phyloP scores from a whole-genome alignment of 768 basidiomycete genomes.

The Hypsizygus marmoreus region DNA sequence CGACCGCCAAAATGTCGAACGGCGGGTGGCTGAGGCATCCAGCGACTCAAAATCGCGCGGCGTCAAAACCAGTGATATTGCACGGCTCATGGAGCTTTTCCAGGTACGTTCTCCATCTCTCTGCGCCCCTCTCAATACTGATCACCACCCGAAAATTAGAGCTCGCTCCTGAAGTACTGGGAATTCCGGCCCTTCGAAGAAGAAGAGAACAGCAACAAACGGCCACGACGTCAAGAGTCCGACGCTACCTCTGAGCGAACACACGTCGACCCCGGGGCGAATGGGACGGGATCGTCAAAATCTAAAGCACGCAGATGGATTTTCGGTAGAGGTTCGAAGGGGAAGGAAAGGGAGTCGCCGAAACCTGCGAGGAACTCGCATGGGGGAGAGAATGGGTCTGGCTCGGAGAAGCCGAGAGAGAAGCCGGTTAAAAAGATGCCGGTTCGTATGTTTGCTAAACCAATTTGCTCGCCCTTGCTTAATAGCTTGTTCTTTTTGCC shows the following conservation, averaged over 20 bases:
- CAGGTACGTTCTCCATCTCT: conserved; percentile 46
- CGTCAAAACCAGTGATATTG: conserved; percentile 78
- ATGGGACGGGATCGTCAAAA: conserved; percentile 14
- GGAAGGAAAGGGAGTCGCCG: conserved; percentile 27
- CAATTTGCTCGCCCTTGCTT: neutral
- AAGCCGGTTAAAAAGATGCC: conserved; percentile 53
- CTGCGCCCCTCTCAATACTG: neutral
- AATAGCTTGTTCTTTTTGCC: neutral
- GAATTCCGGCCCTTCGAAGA: conserved; percentile 56
- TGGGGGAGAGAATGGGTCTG: conserved; percentile 28
- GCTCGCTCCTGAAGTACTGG: conserved; percentile 71
- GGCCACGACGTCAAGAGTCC: conserved; percentile 29
- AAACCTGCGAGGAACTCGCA: conserved; percentile 16
- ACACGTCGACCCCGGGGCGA: conserved; percentile 35
- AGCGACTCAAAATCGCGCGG: conserved; percentile 43
- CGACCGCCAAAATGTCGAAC: conserved; percentile 74
- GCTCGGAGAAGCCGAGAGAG: conserved; percentile 32
- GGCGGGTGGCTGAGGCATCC: conserved; percentile 50
- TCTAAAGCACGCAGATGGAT: conserved; percentile 34
- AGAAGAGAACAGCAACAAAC: conserved; percentile 19
- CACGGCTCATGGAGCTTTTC: conserved; percentile 83
- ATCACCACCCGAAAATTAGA: conserved; percentile 38
- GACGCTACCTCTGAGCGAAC: conserved; percentile 43
- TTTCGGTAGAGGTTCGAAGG: conserved; percentile 30
- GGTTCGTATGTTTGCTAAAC: conserved; percentile 13